Evolutionary conservation across 2,329 filamentous ascomycete species (phyloP), one percentile per base, ranked within the genome.

Genomic region (Xylaria sp.): DNA sequence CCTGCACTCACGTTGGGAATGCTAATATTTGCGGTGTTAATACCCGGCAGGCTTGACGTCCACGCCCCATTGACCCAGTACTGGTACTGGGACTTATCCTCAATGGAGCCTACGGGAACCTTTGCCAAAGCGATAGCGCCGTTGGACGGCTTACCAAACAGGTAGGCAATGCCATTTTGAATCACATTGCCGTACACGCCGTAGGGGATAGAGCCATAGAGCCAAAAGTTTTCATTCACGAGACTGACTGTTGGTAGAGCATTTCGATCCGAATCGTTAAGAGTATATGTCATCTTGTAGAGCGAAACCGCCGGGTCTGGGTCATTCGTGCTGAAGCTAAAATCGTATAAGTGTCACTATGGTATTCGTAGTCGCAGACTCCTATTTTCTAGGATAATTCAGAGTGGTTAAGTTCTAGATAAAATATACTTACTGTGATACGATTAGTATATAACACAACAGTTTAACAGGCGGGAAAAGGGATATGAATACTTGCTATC

Each of bases 141-240:
- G 11, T 70, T 64, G n/a, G 67, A 61, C 17, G 70, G 58, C 53
- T 58, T 36, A 11, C 64, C 73, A 42, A 70, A 74, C 6, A 74
- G 58, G 56, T 74, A 73, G 15, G 68, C 72, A 13, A 55, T 63
- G 42, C 63, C 70, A 38, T 72, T 66, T 38, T 61, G 39, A 2
- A 73, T 60, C n/a, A 74, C 63, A 44, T 63, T 66, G 6, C 73
- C 73, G 60, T 74, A 71, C 47, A 45, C 59, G 22, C 71, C 71
- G 36, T 72, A 76, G 10, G 68, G 63, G 31, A 73, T 64, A 15
- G 61, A 61, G 9, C 63, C 67, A n/a, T 66, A 53, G 13, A 59
- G 55, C 69, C 70, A 74, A 45, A 76, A 75, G 39, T 61, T 55
- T 20, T 73, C 68, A 39, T 70, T 64, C 17, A 74, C 63, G 31